Conservation (phyloP, 371 early-diverging fungal species). For the Choanephora cucurbitarum region DNA sequence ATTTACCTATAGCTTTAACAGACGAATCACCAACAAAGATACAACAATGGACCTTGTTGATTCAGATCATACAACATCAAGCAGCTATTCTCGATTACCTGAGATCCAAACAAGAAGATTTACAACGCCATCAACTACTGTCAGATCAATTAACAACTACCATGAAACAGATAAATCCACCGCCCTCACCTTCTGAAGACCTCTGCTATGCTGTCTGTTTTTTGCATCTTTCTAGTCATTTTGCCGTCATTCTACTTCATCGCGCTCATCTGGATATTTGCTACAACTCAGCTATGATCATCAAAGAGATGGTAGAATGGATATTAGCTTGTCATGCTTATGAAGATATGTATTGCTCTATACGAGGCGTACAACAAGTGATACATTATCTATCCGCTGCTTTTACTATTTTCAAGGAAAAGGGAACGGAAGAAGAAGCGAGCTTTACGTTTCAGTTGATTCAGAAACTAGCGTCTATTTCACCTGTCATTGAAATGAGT, state of each 20-base stretch:
- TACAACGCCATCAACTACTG: not conserved
- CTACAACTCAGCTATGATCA: constrained; percentile 27
- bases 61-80: constrained; percentile 20
- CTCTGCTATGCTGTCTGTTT: constrained; percentile 29
- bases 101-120: constrained; percentile 8
- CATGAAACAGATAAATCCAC: constrained; percentile 10
- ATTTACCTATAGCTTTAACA: constrained; percentile 17
- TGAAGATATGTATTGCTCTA: constrained; percentile 41
- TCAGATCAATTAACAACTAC: constrained; percentile 9
- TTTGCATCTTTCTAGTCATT: constrained; percentile 22
- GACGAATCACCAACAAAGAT: constrained; percentile 28
- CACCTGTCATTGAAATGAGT: constrained; percentile 21
- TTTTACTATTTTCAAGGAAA: constrained; percentile 28
- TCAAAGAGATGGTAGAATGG: constrained; percentile 26
- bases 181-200: constrained; percentile 12
- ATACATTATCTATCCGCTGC: constrained; percentile 48
- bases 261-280: constrained; percentile 24
- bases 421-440: constrained; percentile 2
- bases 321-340: constrained; percentile 29
- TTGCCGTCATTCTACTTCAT: constrained; percentile 25
- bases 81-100: constrained; percentile 19
- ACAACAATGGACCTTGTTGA: constrained; percentile 22
- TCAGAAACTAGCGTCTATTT: constrained; percentile 19
- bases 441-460: constrained; percentile 5
- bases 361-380: constrained; percentile 45